These are phyloP conservation scores for Aristolochia contorta DNA, from an alignment of 164 flowering plant genomes.

Conservation along the genomic window DNA sequence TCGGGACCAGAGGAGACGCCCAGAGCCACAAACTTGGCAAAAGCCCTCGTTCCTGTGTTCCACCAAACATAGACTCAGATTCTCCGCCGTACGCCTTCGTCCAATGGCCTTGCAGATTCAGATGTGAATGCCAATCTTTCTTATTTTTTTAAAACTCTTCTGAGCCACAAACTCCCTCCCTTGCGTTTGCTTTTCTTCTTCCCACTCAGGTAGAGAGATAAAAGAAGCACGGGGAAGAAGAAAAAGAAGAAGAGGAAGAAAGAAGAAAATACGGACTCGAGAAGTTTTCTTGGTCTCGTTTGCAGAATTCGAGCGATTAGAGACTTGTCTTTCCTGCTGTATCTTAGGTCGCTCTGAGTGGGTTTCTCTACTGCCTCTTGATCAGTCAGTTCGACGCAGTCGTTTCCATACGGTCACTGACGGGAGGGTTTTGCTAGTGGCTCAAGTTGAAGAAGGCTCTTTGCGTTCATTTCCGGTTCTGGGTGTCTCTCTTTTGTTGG, in stretches of 20 bases:
- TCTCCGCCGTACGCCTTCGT: neutral
- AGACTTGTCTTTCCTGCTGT: too few species aligned
- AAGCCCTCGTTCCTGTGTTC: too few species aligned
- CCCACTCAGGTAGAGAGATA: too few species aligned
- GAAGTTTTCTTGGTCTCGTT: too few species aligned
- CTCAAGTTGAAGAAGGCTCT: neutral
- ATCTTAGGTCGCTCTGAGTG: neutral
- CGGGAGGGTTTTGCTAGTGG: too few species aligned
- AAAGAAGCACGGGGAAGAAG: neutral
- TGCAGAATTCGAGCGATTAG: too few species aligned
- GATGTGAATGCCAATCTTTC: neutral
- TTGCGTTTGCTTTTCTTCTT: neutral
- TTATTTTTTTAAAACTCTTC: neutral
- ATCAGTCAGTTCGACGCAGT: too few species aligned
- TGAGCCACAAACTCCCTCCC: conserved; percentile 5
- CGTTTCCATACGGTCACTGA: too few species aligned
- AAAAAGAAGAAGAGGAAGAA: neutral
- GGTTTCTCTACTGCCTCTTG: neutral
- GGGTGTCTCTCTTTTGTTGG: neutral
- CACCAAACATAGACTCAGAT: neutral
- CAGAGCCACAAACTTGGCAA: too few species aligned
- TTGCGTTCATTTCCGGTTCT: neutral
- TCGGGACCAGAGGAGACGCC: too few species aligned
- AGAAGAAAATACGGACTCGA: neutral
- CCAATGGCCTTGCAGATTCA: conserved; percentile 1